Percentiles rank a stretch among this genome's conserved stretches.
phyloP scores from a whole-genome alignment of 2,329 filamentous ascomycete genomes.

The Trichoderma endophyticum region DNA sequence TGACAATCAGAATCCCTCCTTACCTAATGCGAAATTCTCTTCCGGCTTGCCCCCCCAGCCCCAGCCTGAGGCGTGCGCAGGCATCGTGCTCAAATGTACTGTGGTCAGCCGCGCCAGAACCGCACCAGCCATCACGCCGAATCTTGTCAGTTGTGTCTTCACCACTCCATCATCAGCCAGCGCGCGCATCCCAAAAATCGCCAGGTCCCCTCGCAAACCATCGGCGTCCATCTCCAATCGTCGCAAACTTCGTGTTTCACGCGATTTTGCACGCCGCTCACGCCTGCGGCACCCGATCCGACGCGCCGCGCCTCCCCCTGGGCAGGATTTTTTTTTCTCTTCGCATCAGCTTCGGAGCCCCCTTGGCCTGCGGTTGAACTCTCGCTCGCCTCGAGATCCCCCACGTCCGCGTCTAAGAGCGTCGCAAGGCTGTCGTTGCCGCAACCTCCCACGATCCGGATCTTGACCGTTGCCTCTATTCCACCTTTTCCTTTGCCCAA shows the following conservation, averaged over 20 bases:
- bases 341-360: slow-evolving; percentile 17
- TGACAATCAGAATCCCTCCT: not conserved
- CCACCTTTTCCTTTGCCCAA: slow-evolving; percentile 20
- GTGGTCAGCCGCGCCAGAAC: slow-evolving; percentile 35
- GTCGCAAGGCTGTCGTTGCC: slow-evolving; percentile 19
- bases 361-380: slow-evolving; percentile 18
- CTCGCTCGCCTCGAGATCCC: slow-evolving; percentile 18
- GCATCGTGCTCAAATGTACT: slow-evolving; percentile 46
- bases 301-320: slow-evolving; percentile 41
- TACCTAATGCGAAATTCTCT: slow-evolving; percentile 8
- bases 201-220: slow-evolving; percentile 57
- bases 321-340: slow-evolving; percentile 41
- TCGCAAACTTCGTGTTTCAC: slow-evolving; percentile 52
- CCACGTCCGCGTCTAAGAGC: slow-evolving; percentile 21
- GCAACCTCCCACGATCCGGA: slow-evolving; percentile 1
- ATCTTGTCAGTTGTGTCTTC: slow-evolving; percentile 52
- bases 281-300: slow-evolving; percentile 40
- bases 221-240: slow-evolving; percentile 55
- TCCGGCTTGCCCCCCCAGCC: not conserved
- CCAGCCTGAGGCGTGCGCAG: slow-evolving; percentile 31
- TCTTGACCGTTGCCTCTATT: not conserved
- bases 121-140: slow-evolving; percentile 48
- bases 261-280: slow-evolving; percentile 50
- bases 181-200: slow-evolving; percentile 61
- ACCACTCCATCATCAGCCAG: slow-evolving; percentile 53